Percentiles rank a stretch among this genome's conserved stretches.
Conservation (phyloP, 495 filamentous ascomycete genomes). For the Tuber calosporum region DNA sequence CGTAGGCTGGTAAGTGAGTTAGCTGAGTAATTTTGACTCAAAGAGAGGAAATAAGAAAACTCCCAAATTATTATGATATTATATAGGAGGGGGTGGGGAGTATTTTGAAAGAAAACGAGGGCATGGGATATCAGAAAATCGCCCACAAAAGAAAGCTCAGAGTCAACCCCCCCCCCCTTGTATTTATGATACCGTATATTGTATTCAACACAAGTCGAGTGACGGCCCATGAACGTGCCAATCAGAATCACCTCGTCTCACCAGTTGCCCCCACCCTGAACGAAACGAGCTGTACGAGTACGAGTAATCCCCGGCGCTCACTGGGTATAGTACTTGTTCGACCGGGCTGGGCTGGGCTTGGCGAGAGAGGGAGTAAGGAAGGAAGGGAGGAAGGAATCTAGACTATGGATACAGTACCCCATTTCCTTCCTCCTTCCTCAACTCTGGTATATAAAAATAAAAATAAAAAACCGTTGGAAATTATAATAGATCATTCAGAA, state of each 20-base stretch:
- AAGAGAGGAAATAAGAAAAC: too few relatives aligned
- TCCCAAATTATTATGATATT: too few relatives aligned
- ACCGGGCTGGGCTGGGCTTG: neutral
- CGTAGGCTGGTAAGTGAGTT: too few relatives aligned
- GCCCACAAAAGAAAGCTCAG: neutral
- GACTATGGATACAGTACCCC: too few relatives aligned
- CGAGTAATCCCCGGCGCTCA: neutral
- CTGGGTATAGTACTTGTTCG: too few relatives aligned
- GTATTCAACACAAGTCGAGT: neutral
- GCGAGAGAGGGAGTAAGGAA: neutral
- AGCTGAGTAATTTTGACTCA: too few relatives aligned
- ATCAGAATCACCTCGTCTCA: neutral
- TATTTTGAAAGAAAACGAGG: neutral
- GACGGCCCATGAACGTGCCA: neutral
- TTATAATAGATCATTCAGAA: neutral
- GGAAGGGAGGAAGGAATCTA: neutral
- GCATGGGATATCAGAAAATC: neutral
- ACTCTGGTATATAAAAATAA: too few relatives aligned
- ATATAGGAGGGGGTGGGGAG: too few relatives aligned
- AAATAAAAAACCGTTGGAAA: neutral
- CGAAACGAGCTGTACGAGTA: neutral
- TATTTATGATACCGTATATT: conserved; percentile 4
- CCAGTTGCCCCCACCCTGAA: neutral
- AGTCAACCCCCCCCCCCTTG: neutral
- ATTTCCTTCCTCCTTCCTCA: neutral